phyloP scores from a whole-genome alignment of 106 monocot species.

The Cymbidium sinense region DNA sequence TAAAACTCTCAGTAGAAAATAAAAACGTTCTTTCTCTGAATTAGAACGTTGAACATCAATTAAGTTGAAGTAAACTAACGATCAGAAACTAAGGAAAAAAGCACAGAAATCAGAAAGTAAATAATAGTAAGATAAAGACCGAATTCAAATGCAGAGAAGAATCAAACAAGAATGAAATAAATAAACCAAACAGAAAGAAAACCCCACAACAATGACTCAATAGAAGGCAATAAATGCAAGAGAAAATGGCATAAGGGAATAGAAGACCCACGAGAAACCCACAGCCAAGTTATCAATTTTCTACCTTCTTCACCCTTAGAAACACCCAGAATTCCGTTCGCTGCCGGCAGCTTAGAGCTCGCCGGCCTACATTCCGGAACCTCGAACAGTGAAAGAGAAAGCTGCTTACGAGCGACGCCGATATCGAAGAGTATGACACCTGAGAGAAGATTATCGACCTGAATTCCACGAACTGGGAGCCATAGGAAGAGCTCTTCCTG shows the following conservation, averaged over 20 bases:
- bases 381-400: slow-evolving; percentile 26
- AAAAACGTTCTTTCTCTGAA: too few relatives aligned
- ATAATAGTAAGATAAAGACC: not conserved
- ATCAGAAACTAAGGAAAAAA: too few relatives aligned
- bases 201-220: too few relatives aligned
- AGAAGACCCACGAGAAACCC: not conserved
- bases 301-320: not conserved
- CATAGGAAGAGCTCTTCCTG: slow-evolving; percentile 29
- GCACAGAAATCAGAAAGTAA: too few relatives aligned
- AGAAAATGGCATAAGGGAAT: not conserved
- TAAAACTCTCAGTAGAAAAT: too few relatives aligned
- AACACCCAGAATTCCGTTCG: too few relatives aligned
- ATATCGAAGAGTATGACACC: slow-evolving; percentile 31
- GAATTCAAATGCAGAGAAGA: not conserved
- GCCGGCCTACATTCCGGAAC: slow-evolving; percentile 15
- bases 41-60: too few relatives aligned
- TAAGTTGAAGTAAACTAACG: too few relatives aligned
- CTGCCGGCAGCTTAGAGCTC: not conserved
- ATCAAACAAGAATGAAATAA: not conserved
- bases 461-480: slow-evolving; percentile 22
- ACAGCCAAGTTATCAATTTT: not conserved
- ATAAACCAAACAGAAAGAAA: too few relatives aligned
- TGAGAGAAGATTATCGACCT: slow-evolving; percentile 15
- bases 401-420: slow-evolving; percentile 19
- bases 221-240: not conserved